Evolutionary conservation across 768 basidiomycete species (phyloP), one percentile per base, ranked within the genome.

Genomic region (Agaricus sinodeliciosus): DNA sequence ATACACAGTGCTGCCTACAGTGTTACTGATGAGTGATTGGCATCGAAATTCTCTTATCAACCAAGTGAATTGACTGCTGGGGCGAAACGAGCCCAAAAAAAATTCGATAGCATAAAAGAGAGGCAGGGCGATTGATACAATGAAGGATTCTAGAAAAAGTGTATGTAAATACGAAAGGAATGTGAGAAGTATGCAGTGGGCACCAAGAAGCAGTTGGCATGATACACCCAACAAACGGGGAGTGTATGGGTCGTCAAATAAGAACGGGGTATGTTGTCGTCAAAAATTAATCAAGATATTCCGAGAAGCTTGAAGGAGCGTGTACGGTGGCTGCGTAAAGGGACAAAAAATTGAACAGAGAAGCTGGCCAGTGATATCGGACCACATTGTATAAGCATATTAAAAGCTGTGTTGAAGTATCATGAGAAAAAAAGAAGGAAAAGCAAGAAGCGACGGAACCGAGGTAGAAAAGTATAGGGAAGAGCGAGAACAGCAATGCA

Each of bases 1-100:
- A 97, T 98, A 62, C 96, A 99, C 77, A 90, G 86, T 61, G 84
- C 91, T 45, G 95, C 96, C 11, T 96, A 97, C 67, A 68, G 72
- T 51, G 64, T 65, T 58, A 65, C 63, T 62, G 66, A 65, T 18
- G 54, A 58, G 26, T 63, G 59, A 63, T 39, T 58, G 60, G 62
- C 64, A 22, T 22, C 22, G 3, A 22, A 1, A 22, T 22, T 22
- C 61, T 57, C 62, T 54, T 55, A 59, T 59, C 57, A 31, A 7
- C 3, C 11, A 11, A 11, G 6, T 31, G 8, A 31, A 11, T 31
- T 35, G 4, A 11, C 31, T 37, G 22, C 22, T 28, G 15, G 34
- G 35, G 40, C 19, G 7, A 28, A 37, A 11, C 12, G 13, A 13
- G 1, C 37, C 37, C 8, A 39, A 56, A 50, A 26, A 41, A 3